phyloP scores from a whole-genome alignment of 176 grass and related monocot genomes.

The Rhynchospora tenuis region DNA sequence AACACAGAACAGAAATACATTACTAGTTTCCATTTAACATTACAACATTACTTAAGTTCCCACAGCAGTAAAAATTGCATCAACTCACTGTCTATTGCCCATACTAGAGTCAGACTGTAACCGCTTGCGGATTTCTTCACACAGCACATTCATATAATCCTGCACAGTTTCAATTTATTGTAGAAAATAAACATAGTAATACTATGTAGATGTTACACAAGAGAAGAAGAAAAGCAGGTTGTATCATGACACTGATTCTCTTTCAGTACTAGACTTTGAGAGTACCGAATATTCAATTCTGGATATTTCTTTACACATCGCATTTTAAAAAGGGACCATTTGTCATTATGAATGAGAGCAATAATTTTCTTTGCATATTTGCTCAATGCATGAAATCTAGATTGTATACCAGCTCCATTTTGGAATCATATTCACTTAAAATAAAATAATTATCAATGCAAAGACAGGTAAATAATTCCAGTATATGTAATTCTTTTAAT shows the following conservation, averaged over 20 bases:
- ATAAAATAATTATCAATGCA: neutral
- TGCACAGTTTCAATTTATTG: conserved; percentile 12
- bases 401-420: neutral
- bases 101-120: neutral
- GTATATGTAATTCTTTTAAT: neutral
- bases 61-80: conserved; percentile 1
- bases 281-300: neutral
- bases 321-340: neutral
- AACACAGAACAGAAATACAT: neutral
- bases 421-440: neutral
- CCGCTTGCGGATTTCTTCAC: conserved; percentile 20
- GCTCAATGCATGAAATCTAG: neutral
- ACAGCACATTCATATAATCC: conserved; percentile 25
- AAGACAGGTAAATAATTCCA: neutral
- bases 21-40: neutral
- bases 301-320: neutral
- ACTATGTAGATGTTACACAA: no score
- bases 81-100: neutral
- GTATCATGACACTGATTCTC: neutral
- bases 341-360: neutral
- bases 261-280: neutral
- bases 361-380: neutral
- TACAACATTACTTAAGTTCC: neutral
- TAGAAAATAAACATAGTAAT: neutral
- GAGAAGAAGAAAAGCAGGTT: neutral